Base-by-base conservation (phyloP, 2,329 filamentous ascomycete genomes). In the Echinosphaeria canescens region DNA sequence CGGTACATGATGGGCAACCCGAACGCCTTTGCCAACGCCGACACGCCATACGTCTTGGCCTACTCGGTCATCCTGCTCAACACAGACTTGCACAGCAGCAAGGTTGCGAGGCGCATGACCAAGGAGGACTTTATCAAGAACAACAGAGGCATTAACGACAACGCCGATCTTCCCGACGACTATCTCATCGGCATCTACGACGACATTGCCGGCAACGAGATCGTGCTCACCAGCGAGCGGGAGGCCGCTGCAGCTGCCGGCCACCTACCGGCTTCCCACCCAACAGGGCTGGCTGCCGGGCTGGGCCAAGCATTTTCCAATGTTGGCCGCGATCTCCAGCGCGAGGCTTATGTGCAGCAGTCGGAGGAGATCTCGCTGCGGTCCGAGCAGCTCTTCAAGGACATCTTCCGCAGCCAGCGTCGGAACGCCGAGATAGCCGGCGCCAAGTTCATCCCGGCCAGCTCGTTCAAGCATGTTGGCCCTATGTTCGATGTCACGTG, bases 61-160 rank as follows among this genome's bases (percentile, higher is more conserved):
- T 98, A 98, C 49, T 95, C 85, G 0, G 88, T 95, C 29, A 93
- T 98, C 39, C 59, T 98, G 65, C 56, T 98, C 27, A 98, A 98
- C 47, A 92, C 84, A 2, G 88, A 98, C 54, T 66, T 85, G 38
- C 88, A 98, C 52, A 95, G 85, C 47, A 62, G 56, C 35, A 92
- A 93, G 46, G 65, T 98, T 39, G 60, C 57, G 2, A 69, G 66
- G 37, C 72, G 82, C 28, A 98, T 98, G 88, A 90, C 75, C 15
- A 82, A 82, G 36, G 78, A 92, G 34, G 90, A 98, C 37, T 98
- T 98, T 43, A 92, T 98, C 56, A 93, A 91, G 56, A 98, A 98
- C 51, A 98, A 98, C 48, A 62, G 88, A 15, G 88, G 88, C 30
- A 98, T 98, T 56, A 95, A 98, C 49, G 88, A 98, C 50, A 85